A percentile compares a stretch with the other conserved stretches of the same genome.
Evolutionary conservation across 202 grass and related monocot genomes (phyloP).

Genomic region (Bolboschoenoplectus hybrid): DNA sequence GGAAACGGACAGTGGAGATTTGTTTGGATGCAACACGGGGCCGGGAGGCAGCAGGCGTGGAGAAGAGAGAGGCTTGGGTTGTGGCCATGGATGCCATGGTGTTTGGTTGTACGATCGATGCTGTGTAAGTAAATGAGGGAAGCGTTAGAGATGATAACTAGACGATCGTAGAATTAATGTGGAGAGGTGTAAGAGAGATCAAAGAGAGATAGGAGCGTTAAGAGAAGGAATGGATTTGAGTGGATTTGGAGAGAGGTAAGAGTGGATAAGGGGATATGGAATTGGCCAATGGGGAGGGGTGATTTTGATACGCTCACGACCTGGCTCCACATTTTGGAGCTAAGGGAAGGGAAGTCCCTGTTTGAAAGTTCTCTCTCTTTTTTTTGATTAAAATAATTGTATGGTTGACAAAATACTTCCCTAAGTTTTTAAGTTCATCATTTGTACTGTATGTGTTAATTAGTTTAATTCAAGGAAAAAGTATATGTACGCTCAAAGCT

Average conservation of each 20-base stretch:
- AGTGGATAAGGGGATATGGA: constrained; percentile 74
- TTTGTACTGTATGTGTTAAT: too few species aligned
- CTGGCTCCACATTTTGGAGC: constrained; percentile 38
- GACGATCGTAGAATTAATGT: neutral
- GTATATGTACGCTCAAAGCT: too few species aligned
- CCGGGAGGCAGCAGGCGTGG: constrained; percentile 35
- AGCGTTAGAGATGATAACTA: neutral
- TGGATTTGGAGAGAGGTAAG: constrained; percentile 30
- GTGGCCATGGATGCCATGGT: constrained; percentile 64
- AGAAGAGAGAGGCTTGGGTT: constrained; percentile 58
- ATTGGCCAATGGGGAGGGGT: constrained; percentile 64
- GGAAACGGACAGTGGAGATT: constrained; percentile 30
- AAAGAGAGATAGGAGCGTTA: constrained; percentile 23
- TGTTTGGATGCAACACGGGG: constrained; percentile 29
- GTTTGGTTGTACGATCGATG: constrained; percentile 1
- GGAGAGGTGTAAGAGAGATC: neutral
- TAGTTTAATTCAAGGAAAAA: too few species aligned
- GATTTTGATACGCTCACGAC: constrained; percentile 56
- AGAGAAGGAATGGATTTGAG: constrained; percentile 32
- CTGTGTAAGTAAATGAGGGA: neutral
- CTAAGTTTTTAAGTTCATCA: too few species aligned
- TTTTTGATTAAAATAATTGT: neutral
- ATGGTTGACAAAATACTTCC: too few species aligned
- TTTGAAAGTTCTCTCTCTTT: neutral
- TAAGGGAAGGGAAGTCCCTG: constrained; percentile 1